Base-by-base conservation (phyloP, 345 rosid genomes). In the Jatropha curcas region DNA sequence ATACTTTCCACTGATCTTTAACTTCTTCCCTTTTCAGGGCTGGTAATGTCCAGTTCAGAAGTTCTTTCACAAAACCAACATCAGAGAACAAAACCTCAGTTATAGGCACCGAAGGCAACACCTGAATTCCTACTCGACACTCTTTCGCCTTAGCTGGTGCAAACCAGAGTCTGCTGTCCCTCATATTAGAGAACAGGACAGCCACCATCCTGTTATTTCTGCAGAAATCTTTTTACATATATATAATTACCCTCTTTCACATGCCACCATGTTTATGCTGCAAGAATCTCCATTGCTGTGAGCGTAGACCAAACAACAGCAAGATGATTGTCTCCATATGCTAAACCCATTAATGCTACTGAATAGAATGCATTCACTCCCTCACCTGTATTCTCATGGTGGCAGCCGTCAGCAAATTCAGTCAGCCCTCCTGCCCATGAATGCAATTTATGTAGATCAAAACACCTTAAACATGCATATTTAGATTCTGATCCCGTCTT, bases 391-490 rank as follows among this genome's bases (percentile, higher is more conserved):
- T 90, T 94, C 81, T 94, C 97, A 45, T 92, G 94, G 71, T 94
- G 85, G 77, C 98, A 71, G 31, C 98, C 97, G 71, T 94, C 97
- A 0, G 90, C 90, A 25, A 88, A 92, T 83, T 90, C 97, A 8
- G 93, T 92, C 68, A 94, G 76, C 57, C 98, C 98, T 41, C 96
- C 93, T 8, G 98, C 97, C 98, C 96, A 94, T 25, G 98, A 94
- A 77, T 94, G 98, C 70, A 94, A 81, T 73, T 90, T 94, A 59
- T 88, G 92, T 61, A 94, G 62, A 79, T 94, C 97, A 66, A 92
- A 94, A 48, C 93, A 90, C 72, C 96, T 83, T 84, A 94, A 64
- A 30, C 97, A 88, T 0, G 96, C 82, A 72, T 89, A 94, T 37
- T 48, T 80, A 0, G 89, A 86, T 64, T 79, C 75, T 7, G 83